A percentile compares a stretch with the other conserved stretches of the same genome.
phyloP scores from a whole-genome alignment of 768 basidiomycete genomes.

The Amanita rubescens region DNA sequence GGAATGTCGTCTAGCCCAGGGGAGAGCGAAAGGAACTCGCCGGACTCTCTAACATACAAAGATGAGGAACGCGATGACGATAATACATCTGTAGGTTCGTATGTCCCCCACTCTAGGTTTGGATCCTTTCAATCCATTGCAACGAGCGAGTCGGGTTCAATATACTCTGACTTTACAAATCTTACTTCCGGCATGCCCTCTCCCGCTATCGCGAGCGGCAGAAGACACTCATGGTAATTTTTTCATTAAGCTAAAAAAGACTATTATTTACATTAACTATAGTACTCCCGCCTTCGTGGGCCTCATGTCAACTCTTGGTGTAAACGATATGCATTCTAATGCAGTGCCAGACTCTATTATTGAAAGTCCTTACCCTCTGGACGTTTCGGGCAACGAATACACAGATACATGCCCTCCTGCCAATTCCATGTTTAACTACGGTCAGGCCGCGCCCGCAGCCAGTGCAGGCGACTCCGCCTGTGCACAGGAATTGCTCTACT shows the following conservation, averaged over 20 bases:
- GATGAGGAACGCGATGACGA: slow-evolving; percentile 47
- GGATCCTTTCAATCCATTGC: slow-evolving; percentile 54
- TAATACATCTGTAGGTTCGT: slow-evolving; percentile 36
- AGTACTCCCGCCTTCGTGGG: slow-evolving; percentile 32
- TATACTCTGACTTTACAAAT: slow-evolving; percentile 34
- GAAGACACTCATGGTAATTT: slow-evolving; percentile 37
- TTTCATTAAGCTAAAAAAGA: slow-evolving; percentile 8
- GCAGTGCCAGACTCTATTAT: slow-evolving; percentile 8
- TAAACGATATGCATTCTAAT: slow-evolving; percentile 20
- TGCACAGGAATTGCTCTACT: slow-evolving; percentile 14
- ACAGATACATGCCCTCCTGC: not conserved
- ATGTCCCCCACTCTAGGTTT: slow-evolving; percentile 47
- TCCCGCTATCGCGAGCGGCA: slow-evolving; percentile 12
- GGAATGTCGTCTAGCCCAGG: slow-evolving; percentile 44
- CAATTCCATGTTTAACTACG: not conserved
- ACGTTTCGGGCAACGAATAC: slow-evolving; percentile 12
- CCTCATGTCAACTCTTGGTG: slow-evolving; percentile 37
- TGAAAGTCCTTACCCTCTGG: slow-evolving; percentile 13
- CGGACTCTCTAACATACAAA: slow-evolving; percentile 43
- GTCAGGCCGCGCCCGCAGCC: slow-evolving; percentile 17
- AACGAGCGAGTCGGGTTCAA: slow-evolving; percentile 51
- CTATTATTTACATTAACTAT: slow-evolving; percentile 10
- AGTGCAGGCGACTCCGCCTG: slow-evolving; percentile 16
- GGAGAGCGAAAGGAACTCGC: slow-evolving; percentile 48
- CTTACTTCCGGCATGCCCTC: slow-evolving; percentile 22